Percentiles rank a stretch among this genome's conserved stretches.
Conservation (phyloP, 805 yeast genomes). For the Suhomyces xylopsoci region DNA sequence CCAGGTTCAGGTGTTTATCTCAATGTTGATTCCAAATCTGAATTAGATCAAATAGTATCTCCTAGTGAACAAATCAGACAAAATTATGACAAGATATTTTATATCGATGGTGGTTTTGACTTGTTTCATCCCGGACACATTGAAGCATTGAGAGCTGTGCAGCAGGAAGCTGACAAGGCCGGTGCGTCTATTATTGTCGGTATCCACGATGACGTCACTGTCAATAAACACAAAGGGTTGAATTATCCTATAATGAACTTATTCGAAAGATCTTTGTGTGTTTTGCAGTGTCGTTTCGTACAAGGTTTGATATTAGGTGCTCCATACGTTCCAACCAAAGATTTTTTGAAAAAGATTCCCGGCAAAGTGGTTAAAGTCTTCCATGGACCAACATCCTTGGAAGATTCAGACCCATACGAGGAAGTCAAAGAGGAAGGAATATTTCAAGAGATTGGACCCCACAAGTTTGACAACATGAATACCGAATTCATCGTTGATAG, state of each 20-base stretch:
- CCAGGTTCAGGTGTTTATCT: conserved; percentile 59
- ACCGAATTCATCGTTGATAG: conserved; percentile 72
- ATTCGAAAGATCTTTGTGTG: conserved; percentile 82
- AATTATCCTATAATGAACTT: conserved; percentile 84
- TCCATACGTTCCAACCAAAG: conserved; percentile 48
- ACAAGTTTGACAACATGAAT: conserved; percentile 62
- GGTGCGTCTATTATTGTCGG: conserved; percentile 63
- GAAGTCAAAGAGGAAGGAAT: conserved; percentile 31
- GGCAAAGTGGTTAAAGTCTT: conserved; percentile 40
- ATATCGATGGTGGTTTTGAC: conserved; percentile 85
- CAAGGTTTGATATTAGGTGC: conserved; percentile 76
- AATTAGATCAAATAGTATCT: conserved; percentile 30
- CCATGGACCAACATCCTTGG: conserved; percentile 57
- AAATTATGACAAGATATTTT: conserved; percentile 34
- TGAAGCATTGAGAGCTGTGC: conserved; percentile 56
- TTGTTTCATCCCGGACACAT: conserved; percentile 93
- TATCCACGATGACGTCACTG: conserved; percentile 55
- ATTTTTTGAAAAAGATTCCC: conserved; percentile 40
- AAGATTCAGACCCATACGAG: conserved; percentile 33
- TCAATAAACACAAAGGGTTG: conserved; percentile 54
- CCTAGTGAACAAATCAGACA: conserved; percentile 23
- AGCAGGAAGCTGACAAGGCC: conserved; percentile 32
- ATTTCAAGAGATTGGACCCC: conserved; percentile 45
- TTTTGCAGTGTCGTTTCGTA: conserved; percentile 80
- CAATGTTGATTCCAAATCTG: conserved; percentile 26